phyloP scores from a whole-genome alignment of 208 protist species.

The Porcisia deanei region DNA sequence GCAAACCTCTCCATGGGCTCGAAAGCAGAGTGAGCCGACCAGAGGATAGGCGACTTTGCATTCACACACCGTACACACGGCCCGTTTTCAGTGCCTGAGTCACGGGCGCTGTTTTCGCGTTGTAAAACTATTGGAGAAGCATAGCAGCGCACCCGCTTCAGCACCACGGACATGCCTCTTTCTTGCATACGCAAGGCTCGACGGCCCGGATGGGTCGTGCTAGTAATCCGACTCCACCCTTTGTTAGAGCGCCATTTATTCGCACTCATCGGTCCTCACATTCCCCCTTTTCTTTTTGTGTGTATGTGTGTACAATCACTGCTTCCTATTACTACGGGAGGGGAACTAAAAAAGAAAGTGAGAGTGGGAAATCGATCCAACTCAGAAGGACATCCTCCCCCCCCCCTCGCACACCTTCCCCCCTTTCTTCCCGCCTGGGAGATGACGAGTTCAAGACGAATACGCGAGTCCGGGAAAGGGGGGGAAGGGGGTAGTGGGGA shows the following conservation, averaged over 20 bases:
- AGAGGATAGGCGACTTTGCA: background rate
- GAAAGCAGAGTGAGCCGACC: background rate
- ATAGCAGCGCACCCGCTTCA: background rate
- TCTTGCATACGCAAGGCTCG: background rate
- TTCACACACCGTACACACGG: background rate
- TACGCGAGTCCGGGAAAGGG: no score
- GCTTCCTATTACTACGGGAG: slow-evolving; percentile 2
- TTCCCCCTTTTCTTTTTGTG: background rate
- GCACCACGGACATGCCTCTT: background rate
- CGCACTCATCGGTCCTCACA: background rate
- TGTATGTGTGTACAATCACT: background rate
- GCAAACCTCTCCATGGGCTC: background rate
- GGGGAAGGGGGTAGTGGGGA: no score
- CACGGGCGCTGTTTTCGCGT: background rate
- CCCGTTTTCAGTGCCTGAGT: background rate
- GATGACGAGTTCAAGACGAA: no score
- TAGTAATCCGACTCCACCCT: background rate
- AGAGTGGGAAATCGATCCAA: no score
- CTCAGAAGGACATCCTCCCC: no score
- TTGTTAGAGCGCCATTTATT: no score
- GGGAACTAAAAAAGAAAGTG: background rate
- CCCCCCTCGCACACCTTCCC: no score
- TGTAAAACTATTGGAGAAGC: background rate
- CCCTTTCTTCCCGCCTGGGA: no score
- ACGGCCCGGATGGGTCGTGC: background rate